A percentile compares a stretch with the other conserved stretches of the same genome.
Evolutionary conservation across 176 grass and related monocot species (phyloP).

Genomic region (Pontederia crassipes): DNA sequence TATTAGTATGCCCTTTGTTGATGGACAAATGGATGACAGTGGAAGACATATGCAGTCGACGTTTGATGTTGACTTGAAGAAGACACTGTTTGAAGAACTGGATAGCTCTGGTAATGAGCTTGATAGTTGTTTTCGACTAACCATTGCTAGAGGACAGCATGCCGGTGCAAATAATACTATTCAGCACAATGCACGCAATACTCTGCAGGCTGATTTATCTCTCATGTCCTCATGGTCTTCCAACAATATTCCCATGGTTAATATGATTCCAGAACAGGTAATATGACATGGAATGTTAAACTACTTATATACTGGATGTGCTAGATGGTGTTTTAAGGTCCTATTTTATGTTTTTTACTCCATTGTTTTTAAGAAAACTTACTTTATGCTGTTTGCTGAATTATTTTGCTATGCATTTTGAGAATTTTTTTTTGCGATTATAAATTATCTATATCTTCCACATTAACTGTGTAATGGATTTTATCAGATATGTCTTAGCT

Average conservation of each 20-base stretch:
- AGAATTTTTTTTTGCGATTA: too few species aligned
- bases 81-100: conserved; percentile 36
- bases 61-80: conserved; percentile 76
- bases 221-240: conserved; percentile 46
- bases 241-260: conserved; percentile 37
- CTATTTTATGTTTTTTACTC: too few species aligned
- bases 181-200: conserved; percentile 29
- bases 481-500: too few species aligned
- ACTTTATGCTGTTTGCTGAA: too few species aligned
- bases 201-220: conserved; percentile 35
- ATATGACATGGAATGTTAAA: background rate
- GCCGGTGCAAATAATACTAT: conserved; percentile 22
- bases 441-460: too few species aligned
- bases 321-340: too few species aligned
- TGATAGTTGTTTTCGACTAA: conserved; percentile 32
- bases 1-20: conserved; percentile 26
- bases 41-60: conserved; percentile 38
- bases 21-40: conserved; percentile 26
- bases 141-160: conserved; percentile 14
- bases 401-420: too few species aligned
- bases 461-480: too few species aligned
- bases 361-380: too few species aligned
- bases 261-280: conserved; percentile 77
- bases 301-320: too few species aligned
- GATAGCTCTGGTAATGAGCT: conserved; percentile 31